Percentiles rank a stretch among this genome's conserved stretches.
Evolutionary conservation across 352 stramenopile genomes (phyloP).

Genomic region (Globisporangium orthogonon): DNA sequence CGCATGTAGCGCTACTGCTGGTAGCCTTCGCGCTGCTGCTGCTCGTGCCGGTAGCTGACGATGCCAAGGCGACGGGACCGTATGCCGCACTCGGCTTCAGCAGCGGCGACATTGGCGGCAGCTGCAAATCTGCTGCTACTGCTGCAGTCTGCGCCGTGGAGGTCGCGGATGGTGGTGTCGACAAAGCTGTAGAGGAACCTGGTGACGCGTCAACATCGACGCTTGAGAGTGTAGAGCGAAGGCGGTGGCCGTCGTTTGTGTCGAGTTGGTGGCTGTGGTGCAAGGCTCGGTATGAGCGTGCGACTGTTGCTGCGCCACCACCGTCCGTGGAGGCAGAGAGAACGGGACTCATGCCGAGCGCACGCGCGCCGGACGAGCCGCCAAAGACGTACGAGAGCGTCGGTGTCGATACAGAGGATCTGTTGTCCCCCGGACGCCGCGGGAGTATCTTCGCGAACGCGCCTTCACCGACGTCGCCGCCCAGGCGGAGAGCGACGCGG

Average conservation of each 20-base stretch:
- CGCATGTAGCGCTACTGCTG: constrained; percentile 16
- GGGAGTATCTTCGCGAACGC: constrained; percentile 13
- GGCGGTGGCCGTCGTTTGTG: not conserved
- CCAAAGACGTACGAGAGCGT: constrained; percentile 48
- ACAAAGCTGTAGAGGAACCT: not conserved
- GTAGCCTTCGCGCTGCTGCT: constrained; percentile 23
- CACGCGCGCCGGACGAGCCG: not conserved
- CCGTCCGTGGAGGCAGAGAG: not conserved
- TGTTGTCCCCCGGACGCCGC: constrained; percentile 6
- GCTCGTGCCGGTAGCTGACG: constrained; percentile 26
- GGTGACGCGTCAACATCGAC: not conserved
- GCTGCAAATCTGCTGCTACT: not conserved
- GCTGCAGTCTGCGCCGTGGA: not conserved
- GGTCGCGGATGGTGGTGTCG: not conserved
- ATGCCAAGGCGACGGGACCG: not conserved
- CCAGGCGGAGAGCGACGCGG: not conserved
- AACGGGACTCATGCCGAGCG: not conserved
- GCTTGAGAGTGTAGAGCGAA: not conserved
- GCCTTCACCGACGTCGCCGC: not conserved
- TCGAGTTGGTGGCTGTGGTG: not conserved
- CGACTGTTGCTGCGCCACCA: not conserved
- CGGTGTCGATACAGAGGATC: constrained; percentile 28
- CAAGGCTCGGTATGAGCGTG: not conserved
- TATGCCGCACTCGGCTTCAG: constrained; percentile 32
- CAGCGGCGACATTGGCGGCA: constrained; percentile 2